Base-by-base conservation (phyloP, 2,329 filamentous ascomycete genomes). In the Orbilia oligospora region DNA sequence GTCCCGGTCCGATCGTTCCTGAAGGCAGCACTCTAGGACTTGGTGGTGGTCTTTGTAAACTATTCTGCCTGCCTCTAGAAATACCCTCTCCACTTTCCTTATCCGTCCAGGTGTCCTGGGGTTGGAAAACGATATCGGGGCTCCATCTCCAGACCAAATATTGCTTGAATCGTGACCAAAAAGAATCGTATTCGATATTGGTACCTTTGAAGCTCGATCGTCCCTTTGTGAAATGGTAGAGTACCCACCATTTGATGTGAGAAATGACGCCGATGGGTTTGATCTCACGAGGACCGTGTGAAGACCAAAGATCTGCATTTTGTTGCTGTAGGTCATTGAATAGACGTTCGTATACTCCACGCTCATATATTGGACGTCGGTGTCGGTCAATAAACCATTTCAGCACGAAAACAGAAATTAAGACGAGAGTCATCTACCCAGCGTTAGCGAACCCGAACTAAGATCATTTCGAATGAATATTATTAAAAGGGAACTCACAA, bases 291-390 rank as follows among this genome's bases (percentile, higher is more conserved):
- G 87, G 87, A 0, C 87, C 87, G 12, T 83, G 81, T 0, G 86
- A 83, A 0, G 86, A 86, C 87, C 87, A 89, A 1, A 88, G 83
- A 0, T 82, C 75, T 0, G 87, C 86, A 68, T 87, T 84, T 2
- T 82, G 78, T n/a, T 83, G 84, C 3, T 86, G 84, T 24, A 88
- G 84, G 12, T 87, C 84, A 53, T 85, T 83, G 81, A 87, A 88
- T 14, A 88, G 84, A 4, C 84, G 82, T 80, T 88, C 87, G 81
- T 88, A 88, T 22, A 87, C 84, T 38, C 87, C 87, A 14, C 87
- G 83, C 48, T 81, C 79, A 36, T 81, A 80, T n/a, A 81, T 80
- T 0, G 79, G 72, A 33, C 81, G 81, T 8, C 81, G 81, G 67
- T 82, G 75, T 2, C 80, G 67, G 41, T 81, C 75, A 55, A 82